phyloP scores from a whole-genome alignment of 2,329 filamentous ascomycete genomes.

The Fusarium mexicanum region DNA sequence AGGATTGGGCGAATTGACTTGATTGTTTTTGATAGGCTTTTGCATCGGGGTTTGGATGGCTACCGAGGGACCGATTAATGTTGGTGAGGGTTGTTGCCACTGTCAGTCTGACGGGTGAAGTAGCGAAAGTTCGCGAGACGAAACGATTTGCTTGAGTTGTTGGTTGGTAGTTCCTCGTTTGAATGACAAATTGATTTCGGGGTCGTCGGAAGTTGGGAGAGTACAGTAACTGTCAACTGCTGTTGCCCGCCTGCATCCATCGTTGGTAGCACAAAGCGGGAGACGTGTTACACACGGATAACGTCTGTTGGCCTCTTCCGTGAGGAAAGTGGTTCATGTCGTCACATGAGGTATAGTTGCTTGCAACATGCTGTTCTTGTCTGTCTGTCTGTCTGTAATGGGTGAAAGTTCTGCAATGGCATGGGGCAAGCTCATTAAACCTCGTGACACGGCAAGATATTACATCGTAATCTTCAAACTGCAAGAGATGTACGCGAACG shows the following conservation, averaged over 20 bases:
- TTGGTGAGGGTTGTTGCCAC: constrained; percentile 2
- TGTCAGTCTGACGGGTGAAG: background rate
- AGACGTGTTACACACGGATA: background rate
- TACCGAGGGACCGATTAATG: background rate
- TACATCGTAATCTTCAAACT: accelerated
- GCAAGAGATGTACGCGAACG: accelerated
- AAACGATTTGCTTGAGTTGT: background rate
- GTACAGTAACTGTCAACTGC: background rate
- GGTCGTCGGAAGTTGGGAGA: too few species aligned
- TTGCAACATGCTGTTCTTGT: background rate
- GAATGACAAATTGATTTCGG: background rate
- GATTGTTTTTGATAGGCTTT: background rate
- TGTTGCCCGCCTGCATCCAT: accelerated
- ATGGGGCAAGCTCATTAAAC: background rate
- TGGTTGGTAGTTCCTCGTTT: background rate
- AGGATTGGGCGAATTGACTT: background rate
- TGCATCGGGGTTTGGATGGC: background rate
- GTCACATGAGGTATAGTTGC: accelerated
- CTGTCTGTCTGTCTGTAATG: background rate
- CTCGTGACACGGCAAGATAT: background rate
- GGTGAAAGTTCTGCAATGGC: background rate
- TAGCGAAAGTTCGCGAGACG: background rate
- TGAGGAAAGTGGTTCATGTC: too few species aligned
- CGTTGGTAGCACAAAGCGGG: background rate
- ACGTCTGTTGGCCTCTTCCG: background rate